Conservation (phyloP, 2,329 filamentous ascomycete species). For the Corinectria fuckeliana region DNA sequence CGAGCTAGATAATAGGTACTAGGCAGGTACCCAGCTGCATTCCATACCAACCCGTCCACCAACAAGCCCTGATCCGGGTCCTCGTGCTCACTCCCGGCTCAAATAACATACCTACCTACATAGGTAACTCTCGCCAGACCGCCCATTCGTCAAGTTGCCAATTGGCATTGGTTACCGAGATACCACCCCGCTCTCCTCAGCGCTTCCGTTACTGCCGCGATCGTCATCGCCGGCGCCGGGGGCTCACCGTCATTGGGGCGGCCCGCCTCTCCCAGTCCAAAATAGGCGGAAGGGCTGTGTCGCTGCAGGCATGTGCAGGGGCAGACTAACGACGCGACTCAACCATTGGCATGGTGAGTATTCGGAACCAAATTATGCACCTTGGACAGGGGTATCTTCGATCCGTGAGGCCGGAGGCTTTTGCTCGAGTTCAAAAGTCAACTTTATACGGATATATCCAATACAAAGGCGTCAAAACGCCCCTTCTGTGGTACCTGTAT, state of each 20-base stretch:
- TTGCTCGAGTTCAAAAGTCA: not conserved
- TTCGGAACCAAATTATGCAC: not conserved
- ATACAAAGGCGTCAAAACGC: not conserved
- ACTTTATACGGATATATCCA: not conserved
- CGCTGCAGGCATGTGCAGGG: not conserved
- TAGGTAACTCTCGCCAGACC: conserved; percentile 7
- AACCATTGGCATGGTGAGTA: not conserved
- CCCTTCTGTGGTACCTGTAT: not conserved
- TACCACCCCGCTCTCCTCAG: not conserved
- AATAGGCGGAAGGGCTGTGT: not conserved
- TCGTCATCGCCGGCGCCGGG: not conserved
- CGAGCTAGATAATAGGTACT: no score
- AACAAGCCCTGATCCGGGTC: not conserved
- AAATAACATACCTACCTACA: not conserved
- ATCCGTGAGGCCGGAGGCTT: not conserved
- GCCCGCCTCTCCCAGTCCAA: not conserved
- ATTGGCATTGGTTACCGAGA: not conserved
- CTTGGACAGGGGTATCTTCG: not conserved
- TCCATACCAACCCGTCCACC: not conserved
- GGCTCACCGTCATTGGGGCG: not conserved
- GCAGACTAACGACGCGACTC: not conserved
- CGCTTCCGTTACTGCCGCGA: not conserved
- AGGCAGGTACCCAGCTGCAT: no score
- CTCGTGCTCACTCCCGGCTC: not conserved
- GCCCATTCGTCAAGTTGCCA: conserved; percentile 12